Base-by-base conservation (phyloP, 768 basidiomycete species). In the Pleurotus citrinopileatus region DNA sequence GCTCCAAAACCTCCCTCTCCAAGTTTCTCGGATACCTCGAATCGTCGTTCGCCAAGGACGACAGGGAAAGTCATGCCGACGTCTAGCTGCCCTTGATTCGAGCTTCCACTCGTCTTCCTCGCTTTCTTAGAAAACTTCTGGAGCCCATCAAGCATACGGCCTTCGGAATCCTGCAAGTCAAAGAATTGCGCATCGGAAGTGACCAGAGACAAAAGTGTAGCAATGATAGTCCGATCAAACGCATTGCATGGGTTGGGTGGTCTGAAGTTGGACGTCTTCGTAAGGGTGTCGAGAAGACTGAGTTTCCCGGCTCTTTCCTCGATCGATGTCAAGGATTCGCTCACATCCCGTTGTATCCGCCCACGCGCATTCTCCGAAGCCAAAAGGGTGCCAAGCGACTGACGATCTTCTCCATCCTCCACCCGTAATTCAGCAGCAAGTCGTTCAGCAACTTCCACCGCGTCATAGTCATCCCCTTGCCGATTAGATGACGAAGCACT, bases 1-100 rank as follows among this genome's bases (percentile, higher is more conserved):
- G 88, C 82, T 2, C 96, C 97, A 61, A 96, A 99, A 0, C 95
- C 93, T 4, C 97, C 97, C 71, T 99, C 97, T 15, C 97, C 97
- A 20, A 99, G 77, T 67, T 98, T 99, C 57, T 89, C 89, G 2
- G 77, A 72, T 3, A 98, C 83, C 51, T 79, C 80, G 63, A 89
- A 93, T 50, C 73, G 73, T 55, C 79, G 80, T 2, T 78, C 86
- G 42, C 76, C 76, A n/a, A 98, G 72, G 15, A 70, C 72, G 37
- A 98, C 65, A 19, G 79, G 61, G 65, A 88, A 77, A 20, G 64
- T 67, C 32, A 71, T 69, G 2, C 75, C 66, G 6, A 69, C 63
- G 43, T 73, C 70, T 28, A 73, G 59, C 3, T 63, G 68, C 36
- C 69, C 72, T 46, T 58, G 68, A 46, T 63, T 70, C 27, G 69